phyloP scores from a whole-genome alignment of 2,329 filamentous ascomycete genomes.

The Lachnum nothofagi region DNA sequence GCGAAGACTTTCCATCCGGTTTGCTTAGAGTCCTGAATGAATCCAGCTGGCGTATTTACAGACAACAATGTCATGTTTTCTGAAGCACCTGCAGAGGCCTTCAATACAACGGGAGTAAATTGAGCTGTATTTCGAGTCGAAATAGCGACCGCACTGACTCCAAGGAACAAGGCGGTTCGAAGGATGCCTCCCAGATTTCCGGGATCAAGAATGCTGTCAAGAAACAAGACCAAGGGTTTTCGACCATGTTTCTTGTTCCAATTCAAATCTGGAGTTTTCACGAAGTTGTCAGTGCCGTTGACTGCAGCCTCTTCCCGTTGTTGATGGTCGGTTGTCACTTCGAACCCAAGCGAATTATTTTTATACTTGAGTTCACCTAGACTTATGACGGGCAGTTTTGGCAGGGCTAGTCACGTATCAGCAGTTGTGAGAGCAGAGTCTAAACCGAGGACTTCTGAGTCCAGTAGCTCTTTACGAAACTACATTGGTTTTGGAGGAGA shows the following conservation, averaged over 20 bases:
- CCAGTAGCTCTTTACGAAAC: too few relatives aligned
- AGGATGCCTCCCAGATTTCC: conserved; percentile 88
- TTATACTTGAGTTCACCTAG: conserved; percentile 37
- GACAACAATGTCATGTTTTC: conserved; percentile 73
- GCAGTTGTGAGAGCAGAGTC: too few relatives aligned
- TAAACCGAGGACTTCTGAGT: too few relatives aligned
- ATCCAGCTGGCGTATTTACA: conserved; percentile 60
- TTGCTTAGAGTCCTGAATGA: conserved; percentile 61
- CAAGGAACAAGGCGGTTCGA: conserved; percentile 84
- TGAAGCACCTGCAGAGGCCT: conserved; percentile 81
- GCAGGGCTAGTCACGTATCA: too few relatives aligned
- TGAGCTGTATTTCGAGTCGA: conserved; percentile 68
- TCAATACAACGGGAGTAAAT: conserved; percentile 72
- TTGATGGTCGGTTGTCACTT: conserved; percentile 59
- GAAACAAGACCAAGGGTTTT: conserved; percentile 66
- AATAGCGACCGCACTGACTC: conserved; percentile 75
- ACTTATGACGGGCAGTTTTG: conserved; percentile 60
- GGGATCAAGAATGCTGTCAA: conserved; percentile 76
- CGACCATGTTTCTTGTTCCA: conserved; percentile 36
- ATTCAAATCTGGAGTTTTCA: conserved; percentile 31
- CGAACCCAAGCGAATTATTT: conserved; percentile 45
- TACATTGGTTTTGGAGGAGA: too few relatives aligned
- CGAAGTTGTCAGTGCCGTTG: conserved; percentile 62
- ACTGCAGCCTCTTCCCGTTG: conserved; percentile 67
- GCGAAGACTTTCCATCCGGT: conserved; percentile 82